Evolutionary conservation across 352 stramenopile genomes (phyloP), one percentile per base, ranked within the genome.

Genomic region (Aphanomyces astaci): DNA sequence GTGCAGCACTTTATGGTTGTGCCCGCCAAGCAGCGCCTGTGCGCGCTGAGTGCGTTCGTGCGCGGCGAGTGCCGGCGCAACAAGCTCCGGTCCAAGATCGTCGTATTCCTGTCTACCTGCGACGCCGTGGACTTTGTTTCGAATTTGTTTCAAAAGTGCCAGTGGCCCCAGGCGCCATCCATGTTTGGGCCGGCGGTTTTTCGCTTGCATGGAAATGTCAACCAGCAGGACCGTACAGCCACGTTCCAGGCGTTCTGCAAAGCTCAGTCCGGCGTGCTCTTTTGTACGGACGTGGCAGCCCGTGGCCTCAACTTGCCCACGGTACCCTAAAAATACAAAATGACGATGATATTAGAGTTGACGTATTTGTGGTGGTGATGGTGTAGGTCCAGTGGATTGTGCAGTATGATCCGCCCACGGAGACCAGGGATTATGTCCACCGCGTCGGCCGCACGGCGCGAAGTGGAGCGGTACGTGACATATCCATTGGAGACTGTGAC

Each of bases 71-170:
- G 92, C 39, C 77, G 67, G 43, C 75, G 76, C 71, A 74, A 66
- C 43, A 69, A 75, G 11, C 70, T 43, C 25, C 72, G 67, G 15
- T 89, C 76, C 67, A 94, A 94, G 72, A 86, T 98, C 28, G 86
- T 99, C 36, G 92, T 99, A 2, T 99, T 99, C 76, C 87, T 99
- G 75, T 97, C 92, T 7, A 99, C 95, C 10, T 98, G 96, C 73
- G 95, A 98, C 65, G 85, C 90, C 32, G 97, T 99, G 28, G 96
- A 99, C 72, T 99, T 98, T 78, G 91, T 98, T 68, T 88, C 96
- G 72, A 78, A 83, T 2, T 71, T 98, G 3, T 97, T 98, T 67
- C 75, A 85, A 59, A 93, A 93, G 68, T 91, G 82, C 24, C 71
- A 81, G 52, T 92, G 84, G 83, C 84, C 84, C 2, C 33, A 65